Conservation (phyloP, 2,329 filamentous ascomycete genomes). For the Kalaharituber pfeilii region DNA sequence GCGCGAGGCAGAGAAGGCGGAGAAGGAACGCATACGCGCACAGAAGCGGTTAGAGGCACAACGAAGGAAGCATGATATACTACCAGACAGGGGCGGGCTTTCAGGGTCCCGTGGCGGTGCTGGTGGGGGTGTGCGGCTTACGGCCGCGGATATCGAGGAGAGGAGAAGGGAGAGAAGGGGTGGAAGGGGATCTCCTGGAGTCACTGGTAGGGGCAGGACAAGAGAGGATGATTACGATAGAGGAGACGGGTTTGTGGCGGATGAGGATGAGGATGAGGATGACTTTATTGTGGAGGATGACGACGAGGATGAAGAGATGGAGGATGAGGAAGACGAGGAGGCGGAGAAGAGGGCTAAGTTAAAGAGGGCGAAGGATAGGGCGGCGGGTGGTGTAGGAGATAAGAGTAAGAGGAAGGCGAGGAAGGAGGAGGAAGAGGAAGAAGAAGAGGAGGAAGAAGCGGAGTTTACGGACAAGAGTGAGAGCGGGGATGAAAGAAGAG, state of each 20-base stretch:
- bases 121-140: constrained; percentile 34
- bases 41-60: constrained; percentile 39
- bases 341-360: constrained; percentile 20
- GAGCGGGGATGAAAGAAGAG: neutral
- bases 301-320: constrained; percentile 20
- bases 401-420: neutral
- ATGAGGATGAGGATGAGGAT: constrained; percentile 28
- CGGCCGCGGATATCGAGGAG: constrained; percentile 40
- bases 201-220: constrained; percentile 31
- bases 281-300: constrained; percentile 20
- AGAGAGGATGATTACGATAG: constrained; percentile 38
- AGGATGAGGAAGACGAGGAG: constrained; percentile 21
- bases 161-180: constrained; percentile 31
- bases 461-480: constrained; percentile 20
- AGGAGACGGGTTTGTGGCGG: constrained; percentile 34
- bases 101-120: constrained; percentile 37
- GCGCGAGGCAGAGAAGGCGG: constrained; percentile 40
- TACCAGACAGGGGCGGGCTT: neutral
- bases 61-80: constrained; percentile 24
- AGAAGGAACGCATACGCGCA: constrained; percentile 25
- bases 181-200: constrained; percentile 29
- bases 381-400: neutral
- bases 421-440: constrained; percentile 17
- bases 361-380: constrained; percentile 16
- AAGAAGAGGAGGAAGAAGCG: constrained; percentile 19